Percentiles rank a stretch among this genome's conserved stretches.
Conservation (phyloP, 1,284 basidiomycete genomes). For the Sphaerobolus stellatus region DNA sequence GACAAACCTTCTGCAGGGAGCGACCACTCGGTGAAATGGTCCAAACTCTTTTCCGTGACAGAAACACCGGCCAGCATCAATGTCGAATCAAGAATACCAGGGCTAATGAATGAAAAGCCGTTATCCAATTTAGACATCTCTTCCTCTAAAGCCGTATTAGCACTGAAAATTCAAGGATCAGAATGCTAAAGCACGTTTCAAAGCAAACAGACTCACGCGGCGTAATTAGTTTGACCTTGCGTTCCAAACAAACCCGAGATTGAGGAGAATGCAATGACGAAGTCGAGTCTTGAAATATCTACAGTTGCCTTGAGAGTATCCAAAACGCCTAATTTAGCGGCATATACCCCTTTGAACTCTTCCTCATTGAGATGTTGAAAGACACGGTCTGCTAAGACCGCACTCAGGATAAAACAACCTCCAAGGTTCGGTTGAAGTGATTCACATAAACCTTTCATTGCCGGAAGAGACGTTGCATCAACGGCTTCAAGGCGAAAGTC, state of each 20-base stretch:
- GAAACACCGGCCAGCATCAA: background rate
- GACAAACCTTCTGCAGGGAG: slow-evolving; percentile 28
- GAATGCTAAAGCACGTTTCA: background rate
- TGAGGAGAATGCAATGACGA: slow-evolving; percentile 32
- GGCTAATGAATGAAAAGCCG: slow-evolving; percentile 32
- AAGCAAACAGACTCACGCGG: slow-evolving; percentile 18
- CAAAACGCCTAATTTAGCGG: slow-evolving; percentile 30
- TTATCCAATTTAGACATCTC: slow-evolving; percentile 28
- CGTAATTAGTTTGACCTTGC: slow-evolving; percentile 32
- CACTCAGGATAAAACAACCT: slow-evolving; percentile 32
- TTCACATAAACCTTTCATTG: slow-evolving; percentile 22
- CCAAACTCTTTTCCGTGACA: background rate
- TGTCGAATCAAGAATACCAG: slow-evolving; percentile 28
- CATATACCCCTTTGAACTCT: slow-evolving; percentile 31
- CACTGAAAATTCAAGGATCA: background rate
- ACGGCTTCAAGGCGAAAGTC: slow-evolving; percentile 25
- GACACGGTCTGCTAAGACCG: slow-evolving; percentile 31
- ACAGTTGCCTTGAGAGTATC: slow-evolving; percentile 19
- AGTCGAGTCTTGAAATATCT: slow-evolving; percentile 28
- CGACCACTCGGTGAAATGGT: slow-evolving; percentile 22
- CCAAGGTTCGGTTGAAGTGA: slow-evolving; percentile 21
- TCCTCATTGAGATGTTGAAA: slow-evolving; percentile 33
- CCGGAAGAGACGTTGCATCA: slow-evolving; percentile 26
- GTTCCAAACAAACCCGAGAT: slow-evolving; percentile 34
- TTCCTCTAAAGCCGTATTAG: slow-evolving; percentile 25